A percentile compares a stretch with the other conserved stretches of the same genome.
phyloP scores from a whole-genome alignment of 139 green algal species.

The Coccomyxa sp. region DNA sequence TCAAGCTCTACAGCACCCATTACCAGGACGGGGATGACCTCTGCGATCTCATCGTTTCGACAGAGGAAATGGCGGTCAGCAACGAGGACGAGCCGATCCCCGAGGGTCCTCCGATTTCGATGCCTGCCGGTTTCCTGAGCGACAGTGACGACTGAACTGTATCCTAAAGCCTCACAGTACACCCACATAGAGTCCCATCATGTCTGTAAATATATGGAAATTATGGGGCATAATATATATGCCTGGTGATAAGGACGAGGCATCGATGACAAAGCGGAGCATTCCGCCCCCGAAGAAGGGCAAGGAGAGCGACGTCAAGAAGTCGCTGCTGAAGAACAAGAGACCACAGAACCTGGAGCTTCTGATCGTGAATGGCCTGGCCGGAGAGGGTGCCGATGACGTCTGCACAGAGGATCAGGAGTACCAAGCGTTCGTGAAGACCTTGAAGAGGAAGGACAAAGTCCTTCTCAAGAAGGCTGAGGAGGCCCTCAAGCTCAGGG shows the following conservation, averaged over 20 bases:
- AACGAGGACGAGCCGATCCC: not conserved
- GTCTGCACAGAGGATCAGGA: not conserved
- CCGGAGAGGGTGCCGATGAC: not conserved
- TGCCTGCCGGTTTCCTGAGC: not conserved
- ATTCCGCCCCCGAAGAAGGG: not conserved
- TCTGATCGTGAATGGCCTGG: not conserved
- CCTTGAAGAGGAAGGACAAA: not conserved
- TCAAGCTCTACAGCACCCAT: not conserved
- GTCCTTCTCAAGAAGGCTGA: not conserved
- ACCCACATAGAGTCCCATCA: not conserved
- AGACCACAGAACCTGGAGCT: not conserved
- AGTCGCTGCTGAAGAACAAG: not conserved
- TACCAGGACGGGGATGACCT: not conserved
- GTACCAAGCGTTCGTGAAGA: not conserved
- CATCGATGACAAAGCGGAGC: not conserved
- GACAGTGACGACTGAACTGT: not conserved
- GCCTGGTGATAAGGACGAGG: not conserved
- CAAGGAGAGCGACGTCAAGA: not conserved
- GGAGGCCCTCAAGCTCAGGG: not conserved
- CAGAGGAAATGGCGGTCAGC: not conserved
- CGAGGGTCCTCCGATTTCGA: not conserved
- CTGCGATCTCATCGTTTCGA: not conserved
- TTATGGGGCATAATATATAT: constrained; percentile 1
- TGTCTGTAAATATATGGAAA: not conserved
- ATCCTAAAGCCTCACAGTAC: not conserved